A percentile compares a stretch with the other conserved stretches of the same genome.
Conservation (phyloP, 345 rosid species). For the Gossypium arboreum region DNA sequence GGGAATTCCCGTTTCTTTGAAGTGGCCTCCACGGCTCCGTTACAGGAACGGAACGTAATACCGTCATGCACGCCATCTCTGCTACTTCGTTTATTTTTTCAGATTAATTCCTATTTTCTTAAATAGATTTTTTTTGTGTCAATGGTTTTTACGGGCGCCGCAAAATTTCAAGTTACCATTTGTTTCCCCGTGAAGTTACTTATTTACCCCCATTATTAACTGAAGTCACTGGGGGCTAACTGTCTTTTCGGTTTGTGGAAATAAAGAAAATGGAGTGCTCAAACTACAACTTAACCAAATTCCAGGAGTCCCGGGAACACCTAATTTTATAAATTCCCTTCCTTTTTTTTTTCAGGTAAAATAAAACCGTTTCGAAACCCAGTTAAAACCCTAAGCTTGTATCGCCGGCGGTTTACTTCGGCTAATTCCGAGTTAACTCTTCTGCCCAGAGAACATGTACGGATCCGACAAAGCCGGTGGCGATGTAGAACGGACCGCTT, state of each 20-base stretch:
- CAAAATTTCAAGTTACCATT: not conserved
- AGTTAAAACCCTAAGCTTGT: constrained; percentile 22
- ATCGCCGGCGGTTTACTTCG: not conserved
- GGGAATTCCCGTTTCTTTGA: constrained; percentile 27
- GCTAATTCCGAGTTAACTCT: constrained; percentile 5
- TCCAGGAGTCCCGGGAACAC: not conserved
- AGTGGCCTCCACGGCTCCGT: constrained; percentile 53
- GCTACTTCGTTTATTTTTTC: not conserved
- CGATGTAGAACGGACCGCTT: constrained; percentile 63
- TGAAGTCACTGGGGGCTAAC: not conserved
- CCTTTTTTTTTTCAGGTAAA: not conserved
- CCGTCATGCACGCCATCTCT: constrained; percentile 72
- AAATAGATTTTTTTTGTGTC: constrained; percentile 12
- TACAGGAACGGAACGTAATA: constrained; percentile 47
- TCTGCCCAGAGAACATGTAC: constrained; percentile 43
- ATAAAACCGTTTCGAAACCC: not conserved
- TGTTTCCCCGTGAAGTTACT: not conserved
- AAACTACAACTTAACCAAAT: not conserved
- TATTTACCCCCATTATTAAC: not conserved
- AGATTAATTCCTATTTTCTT: not conserved
- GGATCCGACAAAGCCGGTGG: constrained; percentile 47
- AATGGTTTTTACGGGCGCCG: not conserved
- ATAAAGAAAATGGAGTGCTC: not conserved
- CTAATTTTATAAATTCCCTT: not conserved
- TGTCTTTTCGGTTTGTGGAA: not conserved